A percentile compares a stretch with the other conserved stretches of the same genome.
These are phyloP conservation scores for Cordyceps farinosa DNA, from an alignment of 2,329 filamentous ascomycete genomes.

Conservation along the genomic window DNA sequence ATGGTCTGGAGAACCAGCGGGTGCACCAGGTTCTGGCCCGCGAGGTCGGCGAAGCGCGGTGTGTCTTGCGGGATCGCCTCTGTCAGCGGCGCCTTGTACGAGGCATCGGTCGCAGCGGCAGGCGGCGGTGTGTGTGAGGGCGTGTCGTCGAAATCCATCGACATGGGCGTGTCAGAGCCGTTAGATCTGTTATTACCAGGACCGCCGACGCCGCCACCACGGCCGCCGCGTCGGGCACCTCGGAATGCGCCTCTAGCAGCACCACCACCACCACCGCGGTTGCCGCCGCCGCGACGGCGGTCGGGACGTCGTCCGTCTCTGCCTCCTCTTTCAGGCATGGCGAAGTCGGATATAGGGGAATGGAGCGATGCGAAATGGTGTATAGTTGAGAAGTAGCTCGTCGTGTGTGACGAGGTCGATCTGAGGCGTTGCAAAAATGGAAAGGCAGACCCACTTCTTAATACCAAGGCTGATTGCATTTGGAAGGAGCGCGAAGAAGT, in stretches of 20 bases:
- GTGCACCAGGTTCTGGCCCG: slow-evolving; percentile 40
- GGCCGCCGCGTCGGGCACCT: slow-evolving; percentile 7
- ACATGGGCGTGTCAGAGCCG: not conserved
- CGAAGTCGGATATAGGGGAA: not conserved
- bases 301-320: slow-evolving; percentile 9
- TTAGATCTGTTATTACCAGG: not conserved
- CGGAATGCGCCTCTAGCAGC: not conserved
- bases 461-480: not conserved
- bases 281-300: slow-evolving; percentile 10
- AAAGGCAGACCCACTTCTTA: slow-evolving; percentile 11
- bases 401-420: not conserved
- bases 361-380: not conserved
- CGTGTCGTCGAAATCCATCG: slow-evolving; percentile 12
- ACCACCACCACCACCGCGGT: not conserved
- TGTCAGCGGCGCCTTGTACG: slow-evolving; percentile 27
- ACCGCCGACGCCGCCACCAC: not conserved
- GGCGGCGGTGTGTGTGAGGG: not conserved
- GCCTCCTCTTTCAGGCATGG: slow-evolving; percentile 14
- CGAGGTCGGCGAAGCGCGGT: slow-evolving; percentile 45
- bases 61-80: slow-evolving; percentile 41
- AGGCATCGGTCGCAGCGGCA: not conserved
- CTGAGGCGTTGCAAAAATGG: slow-evolving; percentile 15
- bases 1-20: slow-evolving; percentile 46
- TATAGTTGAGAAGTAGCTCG: not conserved
- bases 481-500: not conserved